These are phyloP conservation scores for Cordyceps pruinosa DNA, from an alignment of 2,329 filamentous ascomycete species.

Conservation along the genomic window DNA sequence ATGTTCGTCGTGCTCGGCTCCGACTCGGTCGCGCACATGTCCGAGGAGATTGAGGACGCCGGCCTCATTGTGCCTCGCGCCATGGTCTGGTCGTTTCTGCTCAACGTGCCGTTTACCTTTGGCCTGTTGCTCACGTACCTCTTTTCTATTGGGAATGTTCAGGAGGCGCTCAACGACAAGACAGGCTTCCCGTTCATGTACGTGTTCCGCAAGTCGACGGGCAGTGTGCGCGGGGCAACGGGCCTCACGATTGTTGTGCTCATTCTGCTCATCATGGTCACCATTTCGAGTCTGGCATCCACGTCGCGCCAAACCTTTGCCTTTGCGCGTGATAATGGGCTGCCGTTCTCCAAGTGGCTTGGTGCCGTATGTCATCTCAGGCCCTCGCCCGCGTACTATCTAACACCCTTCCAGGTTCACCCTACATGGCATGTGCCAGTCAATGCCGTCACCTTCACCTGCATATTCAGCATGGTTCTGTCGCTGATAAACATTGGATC, in stretches of 20 bases:
- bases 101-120: slow-evolving; percentile 9
- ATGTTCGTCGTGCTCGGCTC: slow-evolving; percentile 13
- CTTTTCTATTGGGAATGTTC: slow-evolving; percentile 8
- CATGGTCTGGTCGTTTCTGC: slow-evolving; percentile 8
- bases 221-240: slow-evolving; percentile 5
- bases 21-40: slow-evolving; percentile 16
- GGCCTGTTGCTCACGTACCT: slow-evolving; percentile 11
- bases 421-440: slow-evolving; percentile 11
- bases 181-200: slow-evolving; percentile 13
- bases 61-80: slow-evolving; percentile 11
- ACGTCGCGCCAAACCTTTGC: slow-evolving; percentile 9
- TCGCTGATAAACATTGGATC: slow-evolving; percentile 16
- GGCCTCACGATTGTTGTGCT: slow-evolving; percentile 2
- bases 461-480: slow-evolving; percentile 9
- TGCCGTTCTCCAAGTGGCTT: slow-evolving; percentile 14
- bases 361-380: background rate
- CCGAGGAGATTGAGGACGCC: slow-evolving; percentile 16
- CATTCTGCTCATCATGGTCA: slow-evolving; percentile 11
- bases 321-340: slow-evolving; percentile 11
- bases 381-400: background rate
- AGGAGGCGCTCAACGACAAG: slow-evolving; percentile 1
- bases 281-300: slow-evolving; percentile 7
- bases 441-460: slow-evolving; percentile 14
- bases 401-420: background rate
- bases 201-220: slow-evolving; percentile 14